A percentile compares a stretch with the other conserved stretches of the same genome.
Conservation (phyloP, 148 eudicot genomes). For the Cornus suecica region DNA sequence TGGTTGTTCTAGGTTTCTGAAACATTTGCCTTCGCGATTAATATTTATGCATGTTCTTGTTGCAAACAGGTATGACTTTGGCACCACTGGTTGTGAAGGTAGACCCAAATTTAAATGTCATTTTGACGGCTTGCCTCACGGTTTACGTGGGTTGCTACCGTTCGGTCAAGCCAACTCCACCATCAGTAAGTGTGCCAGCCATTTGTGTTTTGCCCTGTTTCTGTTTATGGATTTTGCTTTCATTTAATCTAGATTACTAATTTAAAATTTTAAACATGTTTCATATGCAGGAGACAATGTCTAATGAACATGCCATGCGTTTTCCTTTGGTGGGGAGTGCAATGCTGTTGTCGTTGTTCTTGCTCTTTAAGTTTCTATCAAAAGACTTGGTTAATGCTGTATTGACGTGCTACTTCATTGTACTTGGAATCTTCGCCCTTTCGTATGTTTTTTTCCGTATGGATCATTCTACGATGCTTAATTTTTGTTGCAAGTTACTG, state of each 20-base stretch:
- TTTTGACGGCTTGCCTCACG: slow-evolving; percentile 90
- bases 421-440: slow-evolving; percentile 86
- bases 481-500: slow-evolving; percentile 7
- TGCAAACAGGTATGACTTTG: slow-evolving; percentile 68
- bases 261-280: slow-evolving; percentile 2
- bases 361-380: slow-evolving; percentile 88
- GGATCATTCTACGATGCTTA: slow-evolving; percentile 15
- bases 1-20: not conserved
- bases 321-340: slow-evolving; percentile 98
- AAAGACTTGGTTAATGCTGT: slow-evolving; percentile 97
- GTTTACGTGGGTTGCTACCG: slow-evolving; percentile 94
- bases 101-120: slow-evolving; percentile 85
- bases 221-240: not conserved
- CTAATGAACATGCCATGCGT: slow-evolving; percentile 96
- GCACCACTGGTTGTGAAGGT: slow-evolving; percentile 90
- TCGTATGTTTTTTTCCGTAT: slow-evolving; percentile 60
- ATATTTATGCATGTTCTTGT: slow-evolving; percentile 3
- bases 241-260: not conserved
- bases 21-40: slow-evolving; percentile 1
- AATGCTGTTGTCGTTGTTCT: slow-evolving; percentile 85
- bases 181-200: slow-evolving; percentile 59
- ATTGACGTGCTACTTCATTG: slow-evolving; percentile 83
- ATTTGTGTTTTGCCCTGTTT: not conserved
- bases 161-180: slow-evolving; percentile 95
- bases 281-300: slow-evolving; percentile 88